A percentile compares a stretch with the other conserved stretches of the same genome.
These are phyloP conservation scores for Fusarium nelsonii DNA, from an alignment of 2,329 filamentous ascomycete species.

Conservation along the genomic window DNA sequence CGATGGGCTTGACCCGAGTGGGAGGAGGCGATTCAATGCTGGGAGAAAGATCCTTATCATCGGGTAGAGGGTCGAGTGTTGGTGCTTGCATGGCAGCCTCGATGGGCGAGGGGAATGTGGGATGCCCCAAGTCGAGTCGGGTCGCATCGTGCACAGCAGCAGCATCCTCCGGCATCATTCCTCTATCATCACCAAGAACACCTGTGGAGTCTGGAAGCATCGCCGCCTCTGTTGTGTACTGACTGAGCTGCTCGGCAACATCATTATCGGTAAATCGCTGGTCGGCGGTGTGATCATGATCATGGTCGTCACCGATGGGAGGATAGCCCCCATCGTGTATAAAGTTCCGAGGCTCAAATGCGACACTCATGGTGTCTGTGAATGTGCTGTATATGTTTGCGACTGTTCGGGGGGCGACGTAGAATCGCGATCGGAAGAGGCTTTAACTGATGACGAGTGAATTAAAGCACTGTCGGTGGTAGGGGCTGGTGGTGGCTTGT, in stretches of 20 bases:
- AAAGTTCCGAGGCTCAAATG: conserved; percentile 64
- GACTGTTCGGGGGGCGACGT: conserved; percentile 26
- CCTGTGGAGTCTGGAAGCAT: conserved; percentile 56
- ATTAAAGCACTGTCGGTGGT: neutral
- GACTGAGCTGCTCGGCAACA: conserved; percentile 58
- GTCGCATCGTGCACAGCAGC: conserved; percentile 55
- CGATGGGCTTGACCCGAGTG: conserved; percentile 64
- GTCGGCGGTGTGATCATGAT: conserved; percentile 57
- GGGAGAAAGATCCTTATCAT: conserved; percentile 54
- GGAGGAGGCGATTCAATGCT: conserved; percentile 51
- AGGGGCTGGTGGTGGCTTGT: neutral
- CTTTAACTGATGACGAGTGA: conserved; percentile 29
- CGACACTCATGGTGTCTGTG: conserved; percentile 61
- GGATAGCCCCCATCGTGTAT: conserved; percentile 63
- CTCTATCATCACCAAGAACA: conserved; percentile 53
- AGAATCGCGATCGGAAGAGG: conserved; percentile 29
- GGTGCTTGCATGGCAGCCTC: conserved; percentile 50
- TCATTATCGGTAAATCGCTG: conserved; percentile 59
- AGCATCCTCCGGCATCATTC: conserved; percentile 56
- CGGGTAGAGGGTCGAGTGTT: conserved; percentile 51
- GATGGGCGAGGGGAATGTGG: conserved; percentile 53
- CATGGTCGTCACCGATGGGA: conserved; percentile 60
- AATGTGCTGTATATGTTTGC: conserved; percentile 22
- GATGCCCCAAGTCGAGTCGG: conserved; percentile 55
- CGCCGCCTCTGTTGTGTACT: conserved; percentile 57